Evolutionary conservation across 2,329 filamentous ascomycete genomes (phyloP).

Genomic region (Zasmidium citrigriseum): DNA sequence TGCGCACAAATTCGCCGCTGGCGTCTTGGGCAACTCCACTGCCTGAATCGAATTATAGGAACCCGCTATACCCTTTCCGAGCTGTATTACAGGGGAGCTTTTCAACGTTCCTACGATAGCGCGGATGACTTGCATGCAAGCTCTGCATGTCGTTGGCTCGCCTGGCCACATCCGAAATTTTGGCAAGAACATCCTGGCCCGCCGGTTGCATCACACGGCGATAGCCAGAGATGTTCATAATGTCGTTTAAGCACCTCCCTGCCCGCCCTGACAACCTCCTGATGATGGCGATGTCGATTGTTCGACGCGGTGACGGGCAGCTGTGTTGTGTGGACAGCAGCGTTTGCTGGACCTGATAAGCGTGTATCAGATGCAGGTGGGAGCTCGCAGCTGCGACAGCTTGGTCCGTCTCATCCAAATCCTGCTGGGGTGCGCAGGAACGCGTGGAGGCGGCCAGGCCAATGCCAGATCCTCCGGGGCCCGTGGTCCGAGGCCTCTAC

Average conservation of each 20-base stretch:
- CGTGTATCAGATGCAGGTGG: constrained; percentile 1
- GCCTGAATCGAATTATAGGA: not conserved
- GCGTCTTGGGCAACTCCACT: not conserved
- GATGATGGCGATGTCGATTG: not conserved
- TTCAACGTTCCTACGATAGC: constrained; percentile 4
- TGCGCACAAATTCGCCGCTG: constrained; percentile 2
- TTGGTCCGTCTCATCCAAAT: constrained; percentile 1
- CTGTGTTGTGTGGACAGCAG: constrained; percentile 1
- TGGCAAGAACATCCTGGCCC: not conserved
- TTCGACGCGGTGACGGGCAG: too few relatives aligned
- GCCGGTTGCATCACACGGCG: constrained; percentile 3
- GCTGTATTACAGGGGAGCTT: constrained; percentile 6
- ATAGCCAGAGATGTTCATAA: constrained; percentile 9
- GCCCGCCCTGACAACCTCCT: not conserved
- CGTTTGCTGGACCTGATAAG: not conserved
- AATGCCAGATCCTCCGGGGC: not conserved
- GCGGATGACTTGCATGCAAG: constrained; percentile 12
- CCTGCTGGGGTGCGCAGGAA: not conserved
- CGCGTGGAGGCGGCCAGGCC: not conserved
- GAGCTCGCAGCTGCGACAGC: constrained; percentile 3
- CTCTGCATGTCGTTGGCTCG: not conserved
- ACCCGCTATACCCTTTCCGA: constrained; percentile 15
- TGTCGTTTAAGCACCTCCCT: constrained; percentile 5
- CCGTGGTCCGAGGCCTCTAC: not conserved
- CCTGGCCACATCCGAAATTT: constrained; percentile 17